Evolutionary conservation across 805 yeast genomes (phyloP).

Genomic region (Pichia pseudocactophila): DNA sequence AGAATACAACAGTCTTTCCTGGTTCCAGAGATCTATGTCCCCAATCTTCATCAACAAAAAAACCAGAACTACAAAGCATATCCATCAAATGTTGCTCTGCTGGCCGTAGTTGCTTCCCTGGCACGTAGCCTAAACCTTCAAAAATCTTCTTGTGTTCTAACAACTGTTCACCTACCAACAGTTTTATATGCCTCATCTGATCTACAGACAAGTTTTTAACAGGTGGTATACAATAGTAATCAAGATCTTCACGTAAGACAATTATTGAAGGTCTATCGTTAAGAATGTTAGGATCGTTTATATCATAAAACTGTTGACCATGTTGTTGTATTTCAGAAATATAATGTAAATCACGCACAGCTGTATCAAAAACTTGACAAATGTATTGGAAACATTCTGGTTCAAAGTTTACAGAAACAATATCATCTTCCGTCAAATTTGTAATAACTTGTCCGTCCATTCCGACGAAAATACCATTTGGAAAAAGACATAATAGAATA

Average conservation of each 20-base stretch:
- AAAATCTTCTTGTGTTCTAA: constrained; percentile 54
- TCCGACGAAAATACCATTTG: constrained; percentile 83
- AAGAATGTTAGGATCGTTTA: constrained; percentile 51
- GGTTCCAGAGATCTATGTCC: constrained; percentile 87
- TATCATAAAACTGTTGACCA: constrained; percentile 22
- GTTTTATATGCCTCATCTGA: constrained; percentile 59
- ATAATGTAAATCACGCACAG: constrained; percentile 50
- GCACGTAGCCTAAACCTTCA: constrained; percentile 63
- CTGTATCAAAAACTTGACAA: constrained; percentile 58
- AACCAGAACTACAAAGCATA: constrained; percentile 90
- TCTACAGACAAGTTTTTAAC: constrained; percentile 43
- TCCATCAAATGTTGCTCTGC: constrained; percentile 94
- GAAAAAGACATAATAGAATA: constrained; percentile 75
- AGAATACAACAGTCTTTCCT: constrained; percentile 75
- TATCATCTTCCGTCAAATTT: constrained; percentile 69
- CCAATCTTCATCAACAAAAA: constrained; percentile 61
- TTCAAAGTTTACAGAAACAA: constrained; percentile 77
- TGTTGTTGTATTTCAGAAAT: constrained; percentile 24
- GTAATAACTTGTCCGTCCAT: constrained; percentile 67
- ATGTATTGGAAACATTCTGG: constrained; percentile 84
- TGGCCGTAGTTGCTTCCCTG: constrained; percentile 55
- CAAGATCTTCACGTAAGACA: constrained; percentile 88
- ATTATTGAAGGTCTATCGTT: constrained; percentile 82
- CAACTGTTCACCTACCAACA: constrained; percentile 62
- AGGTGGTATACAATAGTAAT: constrained; percentile 85